Evolutionary conservation across 257 asterid species (phyloP), one percentile per base, ranked within the genome.

Genomic region (Solanum phureja): DNA sequence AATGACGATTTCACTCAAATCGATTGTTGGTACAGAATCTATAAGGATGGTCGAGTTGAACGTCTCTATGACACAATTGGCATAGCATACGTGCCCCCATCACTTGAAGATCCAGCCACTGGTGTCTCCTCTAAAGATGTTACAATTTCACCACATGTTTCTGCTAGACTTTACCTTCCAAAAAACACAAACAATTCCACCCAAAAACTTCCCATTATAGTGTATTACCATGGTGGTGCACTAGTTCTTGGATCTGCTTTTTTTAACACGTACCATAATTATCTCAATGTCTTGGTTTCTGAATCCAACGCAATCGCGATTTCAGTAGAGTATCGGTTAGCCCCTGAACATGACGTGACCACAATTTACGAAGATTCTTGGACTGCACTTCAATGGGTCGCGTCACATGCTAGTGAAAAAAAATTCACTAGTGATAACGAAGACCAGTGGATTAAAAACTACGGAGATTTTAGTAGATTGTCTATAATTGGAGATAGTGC

Each of bases 81-180:
- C 56, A 11, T 75, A 75, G 11, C 21, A 1, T 75, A 75, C 33
- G 91, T 87, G 0, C 90, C 90, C 14, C 89, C 92, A 23, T 86
- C 89, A 4, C 34, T 18, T 16, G 58, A 83, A 4, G 90, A 87
- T 81, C 58, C 62, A 23, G 1, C 14, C 35, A 85, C 60, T 8
- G 82, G 85, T 11, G 91, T 91, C 23, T 91, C 88, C 23, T 89
- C 91, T 11, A 91, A 91, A 31, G 92, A 91, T 76, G 34, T 89
- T 29, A 87, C 7, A 46, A 87, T 91, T 62, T 73, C 87, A 81
- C 74, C 88, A 11, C 81, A 83, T 18, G 66, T 91, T 79, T 75
- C 89, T 3, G 91, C 92, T n/a, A 87, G 92, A 88, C 88, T 91
- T 34, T 91, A 86, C 89, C 88, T 88, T 58, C 90, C 92, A 11